These are phyloP conservation scores for Oidium heveae DNA, from an alignment of 2,329 filamentous ascomycete species.

Conservation along the genomic window DNA sequence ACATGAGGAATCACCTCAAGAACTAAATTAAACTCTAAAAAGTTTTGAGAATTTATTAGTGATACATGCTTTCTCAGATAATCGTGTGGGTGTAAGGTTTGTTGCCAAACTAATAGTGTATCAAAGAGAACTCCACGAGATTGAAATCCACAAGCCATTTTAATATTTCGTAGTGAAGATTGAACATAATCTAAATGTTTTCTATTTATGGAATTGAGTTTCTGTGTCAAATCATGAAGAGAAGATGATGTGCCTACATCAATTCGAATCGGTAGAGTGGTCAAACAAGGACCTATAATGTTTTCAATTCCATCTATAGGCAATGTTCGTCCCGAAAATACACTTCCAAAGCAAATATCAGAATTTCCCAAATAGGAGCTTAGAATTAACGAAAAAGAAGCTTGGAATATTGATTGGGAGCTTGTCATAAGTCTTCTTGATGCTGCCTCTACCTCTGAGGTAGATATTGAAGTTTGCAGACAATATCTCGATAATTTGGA, in stretches of 20 bases:
- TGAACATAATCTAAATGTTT: conserved; percentile 35
- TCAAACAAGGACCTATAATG: conserved; percentile 57
- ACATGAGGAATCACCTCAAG: conserved; percentile 46
- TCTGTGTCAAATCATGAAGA: conserved; percentile 33
- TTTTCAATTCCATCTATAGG: conserved; percentile 43
- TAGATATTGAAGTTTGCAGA: conserved; percentile 13
- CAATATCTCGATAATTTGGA: conserved; percentile 10
- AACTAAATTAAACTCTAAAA: conserved; percentile 50
- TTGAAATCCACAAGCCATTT: conserved; percentile 28
- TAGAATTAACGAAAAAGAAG: conserved; percentile 41
- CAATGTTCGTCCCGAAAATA: conserved; percentile 61
- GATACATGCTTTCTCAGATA: conserved; percentile 18
- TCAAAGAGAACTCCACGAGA: conserved; percentile 43
- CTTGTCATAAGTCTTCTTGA: conserved; percentile 16
- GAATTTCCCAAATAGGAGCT: conserved; percentile 32
- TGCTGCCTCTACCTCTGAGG: conserved; percentile 7
- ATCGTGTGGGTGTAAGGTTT: conserved; percentile 27
- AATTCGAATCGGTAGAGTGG: conserved; percentile 47
- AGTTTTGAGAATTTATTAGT: conserved; percentile 38
- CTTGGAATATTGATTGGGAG: conserved; percentile 51
- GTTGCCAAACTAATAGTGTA: conserved; percentile 62
- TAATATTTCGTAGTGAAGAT: conserved; percentile 44
- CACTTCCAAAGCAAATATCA: conserved; percentile 52
- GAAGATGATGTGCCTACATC: conserved; percentile 26
- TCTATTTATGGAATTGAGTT: conserved; percentile 39